Evolutionary conservation across 352 stramenopile genomes (phyloP), one percentile per base, ranked within the genome.

Genomic region (Phytopythium mirpurense): DNA sequence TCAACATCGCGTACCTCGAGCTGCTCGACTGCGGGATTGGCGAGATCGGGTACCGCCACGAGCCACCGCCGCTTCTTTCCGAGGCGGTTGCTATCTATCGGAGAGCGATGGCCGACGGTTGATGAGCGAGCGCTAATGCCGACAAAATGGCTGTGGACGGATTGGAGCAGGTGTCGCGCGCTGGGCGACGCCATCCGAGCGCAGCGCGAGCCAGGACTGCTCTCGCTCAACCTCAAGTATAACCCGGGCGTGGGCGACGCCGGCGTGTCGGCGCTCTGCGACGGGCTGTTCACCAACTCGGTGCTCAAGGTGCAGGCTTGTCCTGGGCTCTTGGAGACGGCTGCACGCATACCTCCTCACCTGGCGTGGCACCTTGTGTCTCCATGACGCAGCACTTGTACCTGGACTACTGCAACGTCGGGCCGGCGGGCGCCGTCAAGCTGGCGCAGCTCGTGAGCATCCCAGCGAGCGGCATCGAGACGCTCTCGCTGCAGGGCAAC

Each of bases 1-100:
- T 88, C 24, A 90, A 85, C 52, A 72, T 92, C 23, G 71, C 80
- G 48, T 91, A 90, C 64, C 52, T 93, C 21, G 83, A 93, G 71
- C 59, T 93, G 10, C 63, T 88, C 18, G 80, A 91, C 57, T 93
- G 80, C 44, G 70, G 60, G n/a, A 89, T 93, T 53, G 73, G 80
- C 38, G 56, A 65, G 24, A 63, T 74, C 19, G 79, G 82, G 56
- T 82, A 53, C 29, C 42, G 42, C 18, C 35, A 5, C 5, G 5
- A 9, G 29, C 9, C 29, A 9, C 5, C 29, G 0, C 15, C 5
- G 15, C 23, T 12, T n/a, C n/a, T n/a, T n/a, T n/a, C n/a, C n/a
- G n/a, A n/a, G n/a, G n/a, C n/a, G n/a, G n/a, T n/a, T n/a, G n/a
- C n/a, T n/a, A n/a, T n/a, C n/a, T n/a, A n/a, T n/a, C n/a, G n/a